phyloP scores from a whole-genome alignment of 306 rosid genomes.

The Abrus precatorius region DNA sequence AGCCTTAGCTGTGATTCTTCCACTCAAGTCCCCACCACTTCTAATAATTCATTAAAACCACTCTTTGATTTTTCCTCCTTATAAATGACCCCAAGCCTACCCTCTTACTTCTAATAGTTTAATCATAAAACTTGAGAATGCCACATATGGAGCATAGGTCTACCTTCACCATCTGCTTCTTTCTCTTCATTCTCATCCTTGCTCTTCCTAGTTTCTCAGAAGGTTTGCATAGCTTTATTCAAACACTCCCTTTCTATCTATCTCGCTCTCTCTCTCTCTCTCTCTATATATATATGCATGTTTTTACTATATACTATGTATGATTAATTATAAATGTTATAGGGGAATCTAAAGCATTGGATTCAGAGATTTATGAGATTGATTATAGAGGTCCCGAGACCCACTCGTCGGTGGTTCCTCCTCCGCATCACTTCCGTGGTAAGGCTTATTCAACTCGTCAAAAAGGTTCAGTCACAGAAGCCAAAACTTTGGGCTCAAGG shows the following conservation, averaged over 20 bases:
- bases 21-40: slow-evolving; percentile 36
- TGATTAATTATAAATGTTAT: too few relatives aligned
- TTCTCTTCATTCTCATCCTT: slow-evolving; percentile 59
- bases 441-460: slow-evolving; percentile 49
- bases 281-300: neutral
- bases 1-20: slow-evolving; percentile 42
- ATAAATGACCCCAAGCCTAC: slow-evolving; percentile 37
- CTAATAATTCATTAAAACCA: slow-evolving; percentile 38
- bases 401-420: slow-evolving; percentile 74
- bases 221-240: slow-evolving; percentile 53
- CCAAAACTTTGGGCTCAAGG: slow-evolving; percentile 47
- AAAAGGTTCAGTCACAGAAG: slow-evolving; percentile 38
- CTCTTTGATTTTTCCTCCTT: slow-evolving; percentile 24
- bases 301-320: neutral
- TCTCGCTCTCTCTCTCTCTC: neutral
- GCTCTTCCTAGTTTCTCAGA: slow-evolving; percentile 52
- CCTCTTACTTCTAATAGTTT: neutral
- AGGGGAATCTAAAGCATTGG: slow-evolving; percentile 1
- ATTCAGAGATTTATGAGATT: slow-evolving; percentile 74
- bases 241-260: neutral
- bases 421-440: slow-evolving; percentile 67
- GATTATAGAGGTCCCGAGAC: slow-evolving; percentile 99
- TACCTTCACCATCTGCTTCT: slow-evolving; percentile 49
- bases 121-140: slow-evolving; percentile 18
- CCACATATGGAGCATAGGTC: slow-evolving; percentile 69